Percentiles rank a stretch among this genome's conserved stretches.
phyloP scores from a whole-genome alignment of 176 grass and related monocot species.

The Alloteropsis semialata region DNA sequence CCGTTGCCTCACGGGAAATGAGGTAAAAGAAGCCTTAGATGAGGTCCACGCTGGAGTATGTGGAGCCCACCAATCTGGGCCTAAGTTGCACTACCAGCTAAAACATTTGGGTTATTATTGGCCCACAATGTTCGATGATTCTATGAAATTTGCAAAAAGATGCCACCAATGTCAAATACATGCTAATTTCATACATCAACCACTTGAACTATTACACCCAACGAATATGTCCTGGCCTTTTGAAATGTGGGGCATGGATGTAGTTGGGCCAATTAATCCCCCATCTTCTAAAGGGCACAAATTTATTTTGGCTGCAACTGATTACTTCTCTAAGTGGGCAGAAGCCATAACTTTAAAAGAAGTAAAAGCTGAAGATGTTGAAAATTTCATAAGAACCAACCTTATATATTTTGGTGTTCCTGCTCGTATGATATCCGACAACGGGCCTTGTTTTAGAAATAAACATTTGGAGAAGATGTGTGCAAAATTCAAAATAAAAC shows the following conservation, averaged over 20 bases:
- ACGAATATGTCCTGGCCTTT: background rate
- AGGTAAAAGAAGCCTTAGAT: background rate
- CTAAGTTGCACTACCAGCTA: background rate
- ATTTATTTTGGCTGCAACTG: background rate
- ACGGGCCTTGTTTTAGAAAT: too few relatives aligned
- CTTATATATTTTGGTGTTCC: too few relatives aligned
- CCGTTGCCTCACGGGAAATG: background rate
- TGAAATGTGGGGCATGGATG: conserved; percentile 18
- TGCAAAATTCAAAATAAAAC: background rate
- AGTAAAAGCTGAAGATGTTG: background rate
- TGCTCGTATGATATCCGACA: too few relatives aligned
- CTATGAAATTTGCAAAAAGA: background rate
- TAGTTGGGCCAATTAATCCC: background rate
- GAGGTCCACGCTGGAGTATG: background rate
- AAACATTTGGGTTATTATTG: background rate
- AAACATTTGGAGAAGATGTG: too few relatives aligned
- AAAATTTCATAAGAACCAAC: background rate
- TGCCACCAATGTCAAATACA: background rate
- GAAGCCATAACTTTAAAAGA: background rate
- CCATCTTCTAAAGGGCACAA: background rate
- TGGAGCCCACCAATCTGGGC: background rate
- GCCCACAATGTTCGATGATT: background rate
- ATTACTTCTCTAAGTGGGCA: background rate
- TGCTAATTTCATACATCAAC: background rate
- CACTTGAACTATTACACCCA: background rate